Percentiles rank a stretch among this genome's conserved stretches.
phyloP scores from a whole-genome alignment of 257 asterid species.

The Ilex asprella region DNA sequence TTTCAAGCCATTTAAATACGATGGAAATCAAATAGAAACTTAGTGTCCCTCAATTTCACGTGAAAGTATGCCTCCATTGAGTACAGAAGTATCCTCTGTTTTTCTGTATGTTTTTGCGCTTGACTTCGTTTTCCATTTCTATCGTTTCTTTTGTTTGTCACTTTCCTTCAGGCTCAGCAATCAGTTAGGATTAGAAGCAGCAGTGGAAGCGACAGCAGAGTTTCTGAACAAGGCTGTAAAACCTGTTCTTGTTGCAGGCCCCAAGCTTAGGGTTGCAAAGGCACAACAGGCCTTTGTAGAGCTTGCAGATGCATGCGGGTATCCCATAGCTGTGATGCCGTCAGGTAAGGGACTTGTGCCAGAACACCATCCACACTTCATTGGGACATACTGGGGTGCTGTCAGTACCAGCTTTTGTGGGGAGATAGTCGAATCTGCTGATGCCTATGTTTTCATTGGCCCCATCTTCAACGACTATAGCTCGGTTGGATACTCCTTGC shows the following conservation, averaged over 20 bases:
- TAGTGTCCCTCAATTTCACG: too few species aligned
- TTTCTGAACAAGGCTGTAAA: constrained; percentile 18
- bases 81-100: too few species aligned
- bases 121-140: too few species aligned
- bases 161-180: neutral
- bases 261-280: constrained; percentile 14
- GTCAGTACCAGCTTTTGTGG: constrained; percentile 16
- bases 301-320: constrained; percentile 13
- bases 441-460: constrained; percentile 17
- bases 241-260: constrained; percentile 17
- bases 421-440: constrained; percentile 21
- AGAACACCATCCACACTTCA: constrained; percentile 12
- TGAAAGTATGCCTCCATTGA: too few species aligned
- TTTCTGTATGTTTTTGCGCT: too few species aligned
- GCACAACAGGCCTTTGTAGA: constrained; percentile 12
- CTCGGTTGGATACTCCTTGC: constrained; percentile 16
- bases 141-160: neutral
- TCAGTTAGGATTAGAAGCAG: neutral
- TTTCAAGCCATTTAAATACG: too few species aligned
- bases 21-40: too few species aligned
- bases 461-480: constrained; percentile 20
- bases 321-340: constrained; percentile 11
- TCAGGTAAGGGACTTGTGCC: constrained; percentile 18
- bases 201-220: constrained; percentile 1
- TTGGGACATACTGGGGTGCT: constrained; percentile 21